Evolutionary conservation across 23 red algal genomes (phyloP), one percentile per base, ranked within the genome.

Genomic region (Gracilariopsis chorda): DNA sequence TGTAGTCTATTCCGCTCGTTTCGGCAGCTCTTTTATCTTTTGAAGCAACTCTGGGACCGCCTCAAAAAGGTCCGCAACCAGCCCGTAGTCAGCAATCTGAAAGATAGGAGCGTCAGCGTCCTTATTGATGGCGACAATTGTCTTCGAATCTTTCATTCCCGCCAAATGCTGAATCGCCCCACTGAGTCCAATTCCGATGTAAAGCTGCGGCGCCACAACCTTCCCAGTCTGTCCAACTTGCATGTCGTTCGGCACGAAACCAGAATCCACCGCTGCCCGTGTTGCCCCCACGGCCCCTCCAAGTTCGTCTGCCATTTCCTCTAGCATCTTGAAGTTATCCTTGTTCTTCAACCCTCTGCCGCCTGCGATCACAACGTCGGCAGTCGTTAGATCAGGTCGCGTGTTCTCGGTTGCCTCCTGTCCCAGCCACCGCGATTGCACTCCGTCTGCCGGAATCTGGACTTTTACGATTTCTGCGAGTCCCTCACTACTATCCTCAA

Each of bases 141-240:
- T 83, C 68, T 98, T 98, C 30, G 90, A 90, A 52, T 98, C 96
- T 68, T 95, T 95, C 96, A 98, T 98, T 12, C 96, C 96, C 17
- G 96, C 96, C 47, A 98, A 83, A 58, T 98, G 96, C 71, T 98
- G 96, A 74, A 98, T 94, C 28, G 96, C 96, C 20, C 96, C 96
- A 51, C 81, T 90, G 4, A 98, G 35, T 1, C 96, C 96, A 40
- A 98, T 76, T 27, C 82, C 96, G 83, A 98, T 93, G 52, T 98
- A 98, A 48, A 98, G 77, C 51, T 98, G 88, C 4, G 96, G 96
- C 37, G 96, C 96, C 5, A 98, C 93, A 3, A 95, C 82, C 47
- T 98, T 98, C 10, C 96, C 96, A 2, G 96, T 98, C 64, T 98
- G 96, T 21, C 96, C 96, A 14, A 98, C 93, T 51, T 98, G 96